phyloP scores from a whole-genome alignment of 345 rosid genomes.

The Punica granatum region DNA sequence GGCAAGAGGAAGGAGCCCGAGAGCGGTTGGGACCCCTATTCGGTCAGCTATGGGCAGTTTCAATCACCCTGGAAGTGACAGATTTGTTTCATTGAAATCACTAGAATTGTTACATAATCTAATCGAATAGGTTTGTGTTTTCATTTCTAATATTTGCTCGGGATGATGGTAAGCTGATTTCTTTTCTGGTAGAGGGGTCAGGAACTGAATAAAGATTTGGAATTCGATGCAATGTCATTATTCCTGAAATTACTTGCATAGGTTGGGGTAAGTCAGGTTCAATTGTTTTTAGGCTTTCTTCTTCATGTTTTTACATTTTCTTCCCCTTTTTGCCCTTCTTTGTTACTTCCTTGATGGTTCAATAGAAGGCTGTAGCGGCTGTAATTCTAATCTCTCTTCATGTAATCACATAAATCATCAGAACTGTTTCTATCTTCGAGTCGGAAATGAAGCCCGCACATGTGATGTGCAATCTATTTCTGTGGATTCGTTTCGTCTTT shows the following conservation, averaged over 20 bases:
- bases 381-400: background rate
- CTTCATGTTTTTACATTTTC: background rate
- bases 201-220: background rate
- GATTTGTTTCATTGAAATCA: background rate
- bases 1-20: conserved; percentile 85
- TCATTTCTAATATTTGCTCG: background rate
- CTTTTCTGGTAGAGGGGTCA: background rate
- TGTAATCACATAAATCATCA: background rate
- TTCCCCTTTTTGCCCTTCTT: background rate
- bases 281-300: background rate
- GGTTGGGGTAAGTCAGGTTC: background rate
- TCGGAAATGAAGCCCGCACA: too few relatives aligned
- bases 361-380: background rate
- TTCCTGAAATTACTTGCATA: background rate
- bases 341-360: background rate
- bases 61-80: conserved; percentile 71
- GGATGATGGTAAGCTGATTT: background rate
- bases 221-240: background rate
- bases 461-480: too few relatives aligned
- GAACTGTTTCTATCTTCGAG: background rate
- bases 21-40: conserved; percentile 52
- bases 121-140: background rate
- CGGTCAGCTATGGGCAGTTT: conserved; percentile 30
- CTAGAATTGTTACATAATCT: background rate
- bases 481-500: too few relatives aligned